Percentiles rank a stretch among this genome's conserved stretches.
Conservation (phyloP, 1,284 basidiomycete species). For the Irpex rosettiformis region DNA sequence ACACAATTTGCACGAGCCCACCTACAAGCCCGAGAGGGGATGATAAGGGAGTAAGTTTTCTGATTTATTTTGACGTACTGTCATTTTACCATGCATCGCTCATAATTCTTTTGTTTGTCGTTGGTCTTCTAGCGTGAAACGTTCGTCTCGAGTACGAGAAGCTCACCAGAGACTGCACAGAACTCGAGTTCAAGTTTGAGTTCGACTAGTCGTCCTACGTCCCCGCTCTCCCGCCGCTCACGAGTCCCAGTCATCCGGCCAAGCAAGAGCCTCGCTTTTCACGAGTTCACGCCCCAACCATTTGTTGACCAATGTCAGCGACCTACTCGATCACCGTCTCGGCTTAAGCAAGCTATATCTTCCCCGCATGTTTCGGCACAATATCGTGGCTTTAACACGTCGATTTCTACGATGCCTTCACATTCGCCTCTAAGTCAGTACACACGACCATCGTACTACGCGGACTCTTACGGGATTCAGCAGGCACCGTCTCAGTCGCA, state of each 20-base stretch:
- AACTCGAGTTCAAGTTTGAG: too few species aligned
- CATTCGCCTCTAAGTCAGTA: neutral
- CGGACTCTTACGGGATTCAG: neutral
- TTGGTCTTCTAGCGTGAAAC: too few species aligned
- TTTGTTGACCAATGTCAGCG: neutral
- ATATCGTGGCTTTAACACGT: neutral
- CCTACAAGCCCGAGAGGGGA: constrained; percentile 4
- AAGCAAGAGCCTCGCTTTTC: neutral
- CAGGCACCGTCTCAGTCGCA: neutral
- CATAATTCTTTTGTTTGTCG: neutral
- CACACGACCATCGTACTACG: neutral
- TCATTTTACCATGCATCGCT: neutral
- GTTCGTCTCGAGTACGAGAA: neutral
- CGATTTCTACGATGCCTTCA: neutral
- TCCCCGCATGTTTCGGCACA: neutral
- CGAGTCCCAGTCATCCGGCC: neutral
- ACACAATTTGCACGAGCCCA: constrained; percentile 10
- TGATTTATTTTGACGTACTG: neutral
- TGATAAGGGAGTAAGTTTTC: constrained; percentile 1
- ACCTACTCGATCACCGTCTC: neutral
- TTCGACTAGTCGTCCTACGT: neutral
- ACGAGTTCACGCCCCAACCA: neutral
- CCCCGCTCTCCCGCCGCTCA: neutral
- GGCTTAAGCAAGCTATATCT: neutral
- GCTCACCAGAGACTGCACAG: too few species aligned